These are phyloP conservation scores for Rhynchosporium agropyri DNA, from an alignment of 2,329 filamentous ascomycete species.

Conservation along the genomic window DNA sequence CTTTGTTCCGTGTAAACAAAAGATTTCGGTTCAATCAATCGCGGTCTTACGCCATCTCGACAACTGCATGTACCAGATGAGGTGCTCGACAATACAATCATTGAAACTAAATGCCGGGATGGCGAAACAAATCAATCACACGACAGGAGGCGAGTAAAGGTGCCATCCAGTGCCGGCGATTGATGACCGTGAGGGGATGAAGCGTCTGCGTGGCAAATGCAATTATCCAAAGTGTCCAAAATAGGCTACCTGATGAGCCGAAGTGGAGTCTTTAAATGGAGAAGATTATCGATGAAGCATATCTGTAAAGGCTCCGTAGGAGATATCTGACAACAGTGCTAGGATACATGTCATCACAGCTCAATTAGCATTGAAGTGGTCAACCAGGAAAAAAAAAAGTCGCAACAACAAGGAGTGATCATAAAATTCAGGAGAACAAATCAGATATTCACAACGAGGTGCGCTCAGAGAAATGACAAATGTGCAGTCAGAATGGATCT, in stretches of 20 bases:
- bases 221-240: conserved; percentile 3
- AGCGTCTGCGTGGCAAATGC: neutral
- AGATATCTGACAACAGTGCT: neutral
- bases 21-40: neutral
- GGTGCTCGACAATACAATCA: neutral
- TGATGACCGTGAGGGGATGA: neutral
- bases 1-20: neutral
- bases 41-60: neutral
- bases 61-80: neutral
- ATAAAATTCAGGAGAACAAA: neutral
- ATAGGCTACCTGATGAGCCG: conserved; percentile 6
- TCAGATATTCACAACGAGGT: too few species aligned
- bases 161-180: neutral
- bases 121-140: neutral
- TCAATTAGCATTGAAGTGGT: neutral
- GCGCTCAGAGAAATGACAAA: neutral
- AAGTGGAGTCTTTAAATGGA: neutral
- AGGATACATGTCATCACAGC: neutral
- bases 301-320: neutral
- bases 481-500: neutral
- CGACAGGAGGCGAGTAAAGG: neutral
- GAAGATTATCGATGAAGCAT: neutral
- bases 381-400: neutral
- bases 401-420: neutral
- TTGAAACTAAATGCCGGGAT: neutral